Conservation (phyloP, 2,329 filamentous ascomycete species). For the Aspergillaceae sp. region DNA sequence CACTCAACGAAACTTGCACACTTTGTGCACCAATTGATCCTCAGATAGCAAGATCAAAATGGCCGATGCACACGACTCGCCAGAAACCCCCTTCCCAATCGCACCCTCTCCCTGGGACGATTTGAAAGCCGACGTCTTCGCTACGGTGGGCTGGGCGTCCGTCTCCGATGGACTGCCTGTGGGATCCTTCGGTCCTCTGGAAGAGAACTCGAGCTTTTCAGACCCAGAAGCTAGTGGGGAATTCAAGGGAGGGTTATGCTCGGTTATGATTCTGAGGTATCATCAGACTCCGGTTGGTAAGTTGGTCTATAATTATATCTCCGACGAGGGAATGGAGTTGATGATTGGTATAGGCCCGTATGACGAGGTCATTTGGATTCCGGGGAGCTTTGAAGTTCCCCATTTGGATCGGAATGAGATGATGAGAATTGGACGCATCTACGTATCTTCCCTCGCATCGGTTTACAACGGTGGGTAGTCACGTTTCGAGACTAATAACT, state of each 20-base stretch:
- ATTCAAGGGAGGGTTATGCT: not conserved
- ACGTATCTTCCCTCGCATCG: not conserved
- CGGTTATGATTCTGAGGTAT: not conserved
- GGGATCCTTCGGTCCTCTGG: not conserved
- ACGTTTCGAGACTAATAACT: not conserved
- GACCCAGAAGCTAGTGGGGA: not conserved
- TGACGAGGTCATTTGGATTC: slow-evolving; percentile 1
- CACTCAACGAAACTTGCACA: too few relatives aligned
- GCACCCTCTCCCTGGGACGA: not conserved
- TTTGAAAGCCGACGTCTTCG: not conserved
- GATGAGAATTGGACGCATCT: not conserved
- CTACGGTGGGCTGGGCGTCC: not conserved
- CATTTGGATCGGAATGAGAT: not conserved
- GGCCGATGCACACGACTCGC: not conserved
- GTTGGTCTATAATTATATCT: not conserved
- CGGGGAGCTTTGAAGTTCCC: not conserved
- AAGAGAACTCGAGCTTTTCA: not conserved
- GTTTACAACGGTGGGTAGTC: not conserved
- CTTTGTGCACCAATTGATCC: too few relatives aligned
- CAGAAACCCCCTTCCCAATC: not conserved
- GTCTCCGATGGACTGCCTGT: not conserved
- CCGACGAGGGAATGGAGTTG: not conserved
- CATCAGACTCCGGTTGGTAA: not conserved
- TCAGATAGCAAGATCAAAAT: not conserved
- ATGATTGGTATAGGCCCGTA: not conserved